Conservation (phyloP, 2,329 filamentous ascomycete species). For the Aspergillus glaucus region DNA sequence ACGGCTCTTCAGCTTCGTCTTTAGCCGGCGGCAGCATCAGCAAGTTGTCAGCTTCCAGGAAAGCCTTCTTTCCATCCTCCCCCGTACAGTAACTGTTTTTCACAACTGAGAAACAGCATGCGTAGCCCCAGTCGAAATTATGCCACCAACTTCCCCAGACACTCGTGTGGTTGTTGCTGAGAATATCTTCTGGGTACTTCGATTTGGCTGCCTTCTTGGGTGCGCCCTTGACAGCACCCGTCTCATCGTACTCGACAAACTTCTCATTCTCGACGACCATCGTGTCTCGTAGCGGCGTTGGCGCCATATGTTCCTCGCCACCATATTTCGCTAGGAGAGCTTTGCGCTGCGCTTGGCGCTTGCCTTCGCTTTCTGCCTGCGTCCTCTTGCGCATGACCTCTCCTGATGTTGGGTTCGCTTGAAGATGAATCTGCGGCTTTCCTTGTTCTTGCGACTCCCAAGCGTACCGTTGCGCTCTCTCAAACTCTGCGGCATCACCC, state of each 20-base stretch:
- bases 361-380: slow-evolving; percentile 63
- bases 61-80: slow-evolving; percentile 74
- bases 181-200: slow-evolving; percentile 84
- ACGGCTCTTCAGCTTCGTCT: slow-evolving; percentile 5
- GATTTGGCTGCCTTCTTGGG: slow-evolving; percentile 71
- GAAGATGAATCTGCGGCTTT: slow-evolving; percentile 77
- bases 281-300: slow-evolving; percentile 58
- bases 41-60: slow-evolving; percentile 66
- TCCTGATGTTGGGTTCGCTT: slow-evolving; percentile 93
- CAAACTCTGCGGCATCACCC: slow-evolving; percentile 89
- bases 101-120: slow-evolving; percentile 85
- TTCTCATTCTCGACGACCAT: slow-evolving; percentile 73
- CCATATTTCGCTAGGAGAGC: slow-evolving; percentile 78
- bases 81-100: slow-evolving; percentile 99
- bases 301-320: slow-evolving; percentile 55
- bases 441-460: slow-evolving; percentile 90
- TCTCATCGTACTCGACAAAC: slow-evolving; percentile 92
- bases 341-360: slow-evolving; percentile 62
- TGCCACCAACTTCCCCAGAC: slow-evolving; percentile 98
- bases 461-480: slow-evolving; percentile 79
- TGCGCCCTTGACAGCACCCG: slow-evolving; percentile 81
- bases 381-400: slow-evolving; percentile 79
- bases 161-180: slow-evolving; percentile 83
- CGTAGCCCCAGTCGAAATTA: slow-evolving; percentile 91
- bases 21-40: slow-evolving; percentile 38